A percentile compares a stretch with the other conserved stretches of the same genome.
Conservation (phyloP, 2,329 filamentous ascomycete species). For the Ustilaginoidea virens region DNA sequence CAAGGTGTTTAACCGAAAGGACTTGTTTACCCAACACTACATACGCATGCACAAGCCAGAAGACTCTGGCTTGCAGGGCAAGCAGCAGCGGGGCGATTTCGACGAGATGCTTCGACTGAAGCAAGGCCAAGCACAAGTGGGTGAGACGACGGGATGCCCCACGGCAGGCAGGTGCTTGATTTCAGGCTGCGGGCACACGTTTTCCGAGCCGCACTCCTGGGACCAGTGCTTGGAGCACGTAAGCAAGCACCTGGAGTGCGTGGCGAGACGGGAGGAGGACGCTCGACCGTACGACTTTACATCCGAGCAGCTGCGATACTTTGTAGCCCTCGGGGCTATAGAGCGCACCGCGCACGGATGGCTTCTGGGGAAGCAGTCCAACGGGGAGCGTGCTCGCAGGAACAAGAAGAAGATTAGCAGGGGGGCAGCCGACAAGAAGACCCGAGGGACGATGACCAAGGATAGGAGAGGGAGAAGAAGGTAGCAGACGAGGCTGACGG, state of each 20-base stretch:
- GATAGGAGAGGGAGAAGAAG: too few species aligned
- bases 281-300: background rate
- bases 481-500: too few species aligned
- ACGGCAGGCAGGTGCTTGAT: conserved; percentile 44
- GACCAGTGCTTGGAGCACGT: conserved; percentile 80
- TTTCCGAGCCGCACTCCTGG: conserved; percentile 52
- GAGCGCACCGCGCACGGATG: conserved; percentile 13
- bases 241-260: conserved; percentile 55
- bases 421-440: background rate
- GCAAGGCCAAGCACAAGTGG: background rate
- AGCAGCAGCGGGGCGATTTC: conserved; percentile 24
- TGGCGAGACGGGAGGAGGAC: background rate
- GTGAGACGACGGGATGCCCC: conserved; percentile 30
- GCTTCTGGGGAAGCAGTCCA: conserved; percentile 12
- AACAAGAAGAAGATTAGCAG: conserved; percentile 4
- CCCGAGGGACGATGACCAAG: background rate
- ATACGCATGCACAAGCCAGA: conserved; percentile 57
- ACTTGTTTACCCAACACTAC: conserved; percentile 79
- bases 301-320: conserved; percentile 1
- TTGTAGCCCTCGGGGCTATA: conserved; percentile 7
- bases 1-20: conserved; percentile 68
- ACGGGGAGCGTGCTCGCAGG: conserved; percentile 1
- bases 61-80: conserved; percentile 21
- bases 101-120: conserved; percentile 30
- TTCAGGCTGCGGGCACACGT: conserved; percentile 40